phyloP scores from a whole-genome alignment of 352 stramenopile species.

The Phytophthora rubi region DNA sequence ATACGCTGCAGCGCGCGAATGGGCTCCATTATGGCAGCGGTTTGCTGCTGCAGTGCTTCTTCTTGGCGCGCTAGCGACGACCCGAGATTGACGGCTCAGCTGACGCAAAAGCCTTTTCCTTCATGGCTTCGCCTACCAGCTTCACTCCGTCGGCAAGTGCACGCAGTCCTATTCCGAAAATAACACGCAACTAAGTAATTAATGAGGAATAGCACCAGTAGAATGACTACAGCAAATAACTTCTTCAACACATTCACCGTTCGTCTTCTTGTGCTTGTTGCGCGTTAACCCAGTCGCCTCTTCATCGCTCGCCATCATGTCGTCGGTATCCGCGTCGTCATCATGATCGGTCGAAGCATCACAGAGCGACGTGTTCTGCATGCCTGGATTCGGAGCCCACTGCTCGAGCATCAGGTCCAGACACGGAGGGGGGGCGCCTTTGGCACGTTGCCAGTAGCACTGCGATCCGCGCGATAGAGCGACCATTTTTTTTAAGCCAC shows the following conservation, averaged over 20 bases:
- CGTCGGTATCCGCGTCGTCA: neutral
- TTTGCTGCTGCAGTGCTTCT: constrained; percentile 6
- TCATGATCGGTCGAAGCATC: neutral
- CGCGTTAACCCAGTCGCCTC: neutral
- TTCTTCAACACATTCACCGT: constrained; percentile 12
- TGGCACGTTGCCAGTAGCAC: constrained; percentile 6
- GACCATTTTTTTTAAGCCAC: too few relatives aligned
- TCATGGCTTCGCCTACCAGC: constrained; percentile 4
- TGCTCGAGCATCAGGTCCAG: constrained; percentile 13
- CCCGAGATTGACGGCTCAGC: neutral
- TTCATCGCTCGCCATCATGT: neutral
- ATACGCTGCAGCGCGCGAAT: neutral
- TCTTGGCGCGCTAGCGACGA: constrained; percentile 3
- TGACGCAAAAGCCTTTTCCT: neutral
- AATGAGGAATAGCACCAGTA: too few relatives aligned
- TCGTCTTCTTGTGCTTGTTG: constrained; percentile 19
- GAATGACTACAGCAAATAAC: neutral
- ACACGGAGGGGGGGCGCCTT: neutral
- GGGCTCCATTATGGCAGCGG: neutral
- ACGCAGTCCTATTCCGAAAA: constrained; percentile 1
- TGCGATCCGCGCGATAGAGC: too few relatives aligned
- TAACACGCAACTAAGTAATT: neutral
- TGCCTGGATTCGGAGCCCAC: neutral
- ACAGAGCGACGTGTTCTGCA: constrained; percentile 15
- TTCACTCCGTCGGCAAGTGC: constrained; percentile 1